These are phyloP conservation scores for Ophiostoma perfectum DNA, from an alignment of 2,329 filamentous ascomycete species.

Conservation along the genomic window DNA sequence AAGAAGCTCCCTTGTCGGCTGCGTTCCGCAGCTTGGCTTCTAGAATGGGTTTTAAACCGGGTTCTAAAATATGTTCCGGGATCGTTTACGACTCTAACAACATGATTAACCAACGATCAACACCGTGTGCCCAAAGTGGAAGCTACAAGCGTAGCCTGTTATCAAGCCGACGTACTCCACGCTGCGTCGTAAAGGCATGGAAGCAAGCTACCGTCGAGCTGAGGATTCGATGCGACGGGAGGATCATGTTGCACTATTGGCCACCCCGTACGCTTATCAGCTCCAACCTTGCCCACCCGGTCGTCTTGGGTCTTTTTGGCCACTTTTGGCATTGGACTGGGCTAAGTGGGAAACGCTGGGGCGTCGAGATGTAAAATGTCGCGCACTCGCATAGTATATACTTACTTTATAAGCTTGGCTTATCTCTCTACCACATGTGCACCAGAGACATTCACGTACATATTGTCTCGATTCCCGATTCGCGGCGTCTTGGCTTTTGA, in stretches of 20 bases:
- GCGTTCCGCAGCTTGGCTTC: too few relatives aligned
- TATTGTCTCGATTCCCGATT: neutral
- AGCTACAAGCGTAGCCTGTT: neutral
- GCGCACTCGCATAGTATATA: neutral
- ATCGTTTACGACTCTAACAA: too few relatives aligned
- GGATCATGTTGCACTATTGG: slow-evolving; percentile 7
- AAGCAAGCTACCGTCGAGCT: neutral
- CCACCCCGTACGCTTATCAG: slow-evolving; percentile 8
- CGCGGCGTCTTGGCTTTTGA: neutral
- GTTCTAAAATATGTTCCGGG: too few relatives aligned
- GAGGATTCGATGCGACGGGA: neutral
- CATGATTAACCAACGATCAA: neutral
- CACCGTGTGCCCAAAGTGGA: neutral
- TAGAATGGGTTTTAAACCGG: too few relatives aligned
- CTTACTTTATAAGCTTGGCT: neutral
- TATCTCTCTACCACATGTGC: neutral
- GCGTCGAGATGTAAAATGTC: slow-evolving; percentile 3
- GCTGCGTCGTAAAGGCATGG: neutral
- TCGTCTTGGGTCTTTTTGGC: slow-evolving; percentile 13
- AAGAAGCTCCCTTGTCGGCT: too few relatives aligned
- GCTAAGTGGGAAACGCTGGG: neutral
- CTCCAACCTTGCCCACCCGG: neutral
- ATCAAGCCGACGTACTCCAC: neutral
- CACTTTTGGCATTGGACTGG: neutral
- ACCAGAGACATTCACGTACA: neutral